These are phyloP conservation scores for Paragyromitra xinjiangensis DNA, from an alignment of 495 filamentous ascomycete genomes.

Conservation along the genomic window DNA sequence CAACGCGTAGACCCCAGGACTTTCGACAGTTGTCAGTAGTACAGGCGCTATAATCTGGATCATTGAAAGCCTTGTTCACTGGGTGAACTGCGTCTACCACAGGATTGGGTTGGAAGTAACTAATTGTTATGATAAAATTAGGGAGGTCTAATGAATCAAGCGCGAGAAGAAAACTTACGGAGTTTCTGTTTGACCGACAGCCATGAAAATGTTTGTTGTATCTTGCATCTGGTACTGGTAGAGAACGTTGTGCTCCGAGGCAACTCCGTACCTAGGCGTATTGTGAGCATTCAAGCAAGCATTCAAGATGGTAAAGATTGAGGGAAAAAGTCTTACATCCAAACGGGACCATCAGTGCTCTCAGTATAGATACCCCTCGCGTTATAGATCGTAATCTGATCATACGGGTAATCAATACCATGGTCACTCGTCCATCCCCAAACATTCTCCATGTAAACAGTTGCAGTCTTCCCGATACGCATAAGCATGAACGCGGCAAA, in stretches of 20 bases:
- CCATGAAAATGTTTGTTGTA: slow-evolving; percentile 84
- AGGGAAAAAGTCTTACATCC: slow-evolving; percentile 68
- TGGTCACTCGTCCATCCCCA: slow-evolving; percentile 98
- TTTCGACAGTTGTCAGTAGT: slow-evolving; percentile 72
- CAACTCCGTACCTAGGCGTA: slow-evolving; percentile 60
- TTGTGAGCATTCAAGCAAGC: neutral
- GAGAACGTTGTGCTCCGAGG: slow-evolving; percentile 88
- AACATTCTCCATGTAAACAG: slow-evolving; percentile 85
- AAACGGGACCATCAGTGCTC: slow-evolving; percentile 67
- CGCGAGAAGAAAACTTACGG: slow-evolving; percentile 59
- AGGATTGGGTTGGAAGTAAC: slow-evolving; percentile 88
- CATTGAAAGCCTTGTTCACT: slow-evolving; percentile 69
- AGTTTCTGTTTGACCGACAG: slow-evolving; percentile 87
- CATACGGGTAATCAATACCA: slow-evolving; percentile 78
- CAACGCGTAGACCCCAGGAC: slow-evolving; percentile 82
- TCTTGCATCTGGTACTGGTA: slow-evolving; percentile 88
- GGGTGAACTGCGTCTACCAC: slow-evolving; percentile 73
- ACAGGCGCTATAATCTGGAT: slow-evolving; percentile 76
- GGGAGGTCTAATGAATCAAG: neutral
- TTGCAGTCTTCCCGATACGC: slow-evolving; percentile 74
- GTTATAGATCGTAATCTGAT: slow-evolving; percentile 90
- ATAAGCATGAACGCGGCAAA: slow-evolving; percentile 83
- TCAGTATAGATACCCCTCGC: slow-evolving; percentile 86
- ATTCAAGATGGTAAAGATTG: neutral
- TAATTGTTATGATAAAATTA: slow-evolving; percentile 5